phyloP scores from a whole-genome alignment of 768 basidiomycete genomes.

The Hericium erinaceus region DNA sequence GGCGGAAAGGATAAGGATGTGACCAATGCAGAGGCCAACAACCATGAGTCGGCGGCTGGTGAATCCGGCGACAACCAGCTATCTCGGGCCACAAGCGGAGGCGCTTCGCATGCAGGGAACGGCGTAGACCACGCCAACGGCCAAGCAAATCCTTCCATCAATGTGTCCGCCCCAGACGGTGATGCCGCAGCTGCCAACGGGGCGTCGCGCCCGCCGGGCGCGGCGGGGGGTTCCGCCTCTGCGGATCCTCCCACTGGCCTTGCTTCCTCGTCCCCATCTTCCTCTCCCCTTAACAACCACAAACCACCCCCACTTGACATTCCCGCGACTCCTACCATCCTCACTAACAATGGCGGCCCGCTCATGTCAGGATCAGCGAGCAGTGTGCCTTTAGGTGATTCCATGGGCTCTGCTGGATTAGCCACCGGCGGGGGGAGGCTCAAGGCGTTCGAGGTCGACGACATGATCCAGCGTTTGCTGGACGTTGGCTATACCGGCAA shows the following conservation, averaged over 20 bases:
- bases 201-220: slow-evolving; percentile 24
- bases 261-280: slow-evolving; percentile 14
- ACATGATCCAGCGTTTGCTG: slow-evolving; percentile 93
- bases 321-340: slow-evolving; percentile 75
- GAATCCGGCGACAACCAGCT: slow-evolving; percentile 31
- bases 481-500: slow-evolving; percentile 98
- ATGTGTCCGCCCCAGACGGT: slow-evolving; percentile 25
- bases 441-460: slow-evolving; percentile 85
- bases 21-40: slow-evolving; percentile 30
- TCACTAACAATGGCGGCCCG: slow-evolving; percentile 45
- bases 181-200: slow-evolving; percentile 31
- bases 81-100: slow-evolving; percentile 32
- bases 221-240: slow-evolving; percentile 19
- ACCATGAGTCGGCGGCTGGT: slow-evolving; percentile 33
- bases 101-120: slow-evolving; percentile 20
- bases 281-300: slow-evolving; percentile 18
- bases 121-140: slow-evolving; percentile 24
- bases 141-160: slow-evolving; percentile 25
- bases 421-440: slow-evolving; percentile 45
- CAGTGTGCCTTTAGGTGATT: slow-evolving; percentile 29
- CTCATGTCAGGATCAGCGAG: slow-evolving; percentile 32
- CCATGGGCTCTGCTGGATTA: slow-evolving; percentile 24
- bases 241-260: slow-evolving; percentile 28
- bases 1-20: slow-evolving; percentile 60
- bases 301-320: slow-evolving; percentile 64